These are phyloP conservation scores for Mikania micrantha DNA, from an alignment of 129 eudicot genomes.

Conservation along the genomic window DNA sequence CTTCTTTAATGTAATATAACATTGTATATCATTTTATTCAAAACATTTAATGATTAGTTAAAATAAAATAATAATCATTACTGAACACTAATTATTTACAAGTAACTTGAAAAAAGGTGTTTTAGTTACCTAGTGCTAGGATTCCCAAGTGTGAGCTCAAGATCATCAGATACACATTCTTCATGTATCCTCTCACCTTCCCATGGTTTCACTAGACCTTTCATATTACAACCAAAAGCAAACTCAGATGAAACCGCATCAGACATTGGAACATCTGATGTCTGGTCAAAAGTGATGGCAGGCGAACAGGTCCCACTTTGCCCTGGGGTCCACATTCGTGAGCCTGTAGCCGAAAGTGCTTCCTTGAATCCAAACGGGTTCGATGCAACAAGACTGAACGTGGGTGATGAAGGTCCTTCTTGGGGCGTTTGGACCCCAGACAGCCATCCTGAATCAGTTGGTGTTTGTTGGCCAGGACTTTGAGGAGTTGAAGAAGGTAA, in stretches of 20 bases:
- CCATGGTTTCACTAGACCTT: conserved; percentile 74
- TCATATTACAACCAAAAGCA: conserved; percentile 71
- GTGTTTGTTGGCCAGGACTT: conserved; percentile 91
- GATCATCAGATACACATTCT: conserved; percentile 90
- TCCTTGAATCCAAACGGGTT: conserved; percentile 62
- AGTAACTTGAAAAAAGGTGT: too few relatives aligned
- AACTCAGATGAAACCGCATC: conserved; percentile 79
- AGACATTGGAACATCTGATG: conserved; percentile 86
- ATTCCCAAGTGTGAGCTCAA: conserved; percentile 93
- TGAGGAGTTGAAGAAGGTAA: conserved; percentile 79
- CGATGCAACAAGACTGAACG: conserved; percentile 83
- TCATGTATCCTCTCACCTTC: conserved; percentile 97
- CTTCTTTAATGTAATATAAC: background rate
- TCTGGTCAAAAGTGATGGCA: conserved; percentile 57
- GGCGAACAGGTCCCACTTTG: conserved; percentile 98
- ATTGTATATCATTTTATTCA: background rate
- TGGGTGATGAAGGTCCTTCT: conserved; percentile 83
- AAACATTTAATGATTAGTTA: background rate
- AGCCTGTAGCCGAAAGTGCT: conserved; percentile 37
- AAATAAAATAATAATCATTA: background rate
- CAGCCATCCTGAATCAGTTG: conserved; percentile 84
- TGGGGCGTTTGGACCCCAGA: conserved; percentile 89
- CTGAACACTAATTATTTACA: background rate
- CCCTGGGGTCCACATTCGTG: conserved; percentile 95
- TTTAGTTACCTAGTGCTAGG: conserved; percentile 63